These are phyloP conservation scores for Fraxinus latifolia DNA, from an alignment of 305 asterid genomes.

Conservation along the genomic window DNA sequence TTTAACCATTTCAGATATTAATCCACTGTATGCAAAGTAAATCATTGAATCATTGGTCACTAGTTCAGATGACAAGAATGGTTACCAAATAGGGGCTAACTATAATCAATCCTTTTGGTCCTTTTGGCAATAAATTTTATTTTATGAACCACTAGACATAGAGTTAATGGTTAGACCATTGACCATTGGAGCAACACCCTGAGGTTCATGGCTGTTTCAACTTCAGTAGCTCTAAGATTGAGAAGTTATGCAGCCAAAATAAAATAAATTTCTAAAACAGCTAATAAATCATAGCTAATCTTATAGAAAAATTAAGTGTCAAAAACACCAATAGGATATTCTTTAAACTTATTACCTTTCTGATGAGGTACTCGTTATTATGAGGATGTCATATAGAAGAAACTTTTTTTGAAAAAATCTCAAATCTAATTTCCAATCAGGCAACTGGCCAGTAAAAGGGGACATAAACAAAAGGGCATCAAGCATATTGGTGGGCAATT, in stretches of 20 bases:
- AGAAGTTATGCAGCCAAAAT: background rate
- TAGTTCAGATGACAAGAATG: background rate
- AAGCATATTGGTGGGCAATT: background rate
- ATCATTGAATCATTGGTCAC: too few relatives aligned
- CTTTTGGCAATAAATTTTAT: slow-evolving; percentile 1
- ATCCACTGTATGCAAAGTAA: background rate
- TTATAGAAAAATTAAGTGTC: background rate
- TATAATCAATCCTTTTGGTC: slow-evolving; percentile 1
- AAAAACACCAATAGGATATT: background rate
- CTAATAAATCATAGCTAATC: background rate
- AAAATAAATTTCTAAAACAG: background rate
- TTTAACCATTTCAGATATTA: slow-evolving; percentile 21
- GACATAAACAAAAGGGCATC: background rate
- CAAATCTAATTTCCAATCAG: background rate
- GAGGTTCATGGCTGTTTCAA: background rate
- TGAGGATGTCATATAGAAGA: too few relatives aligned
- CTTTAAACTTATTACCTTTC: background rate
- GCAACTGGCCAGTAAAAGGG: background rate
- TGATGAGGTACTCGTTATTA: background rate
- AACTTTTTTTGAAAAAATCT: too few relatives aligned
- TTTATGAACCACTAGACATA: background rate
- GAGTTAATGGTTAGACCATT: background rate
- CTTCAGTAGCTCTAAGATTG: background rate
- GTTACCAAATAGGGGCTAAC: too few relatives aligned
- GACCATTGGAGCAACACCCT: background rate